Evolutionary conservation across 2,329 filamentous ascomycete species (phyloP).

Genomic region (Penicillium sp.): DNA sequence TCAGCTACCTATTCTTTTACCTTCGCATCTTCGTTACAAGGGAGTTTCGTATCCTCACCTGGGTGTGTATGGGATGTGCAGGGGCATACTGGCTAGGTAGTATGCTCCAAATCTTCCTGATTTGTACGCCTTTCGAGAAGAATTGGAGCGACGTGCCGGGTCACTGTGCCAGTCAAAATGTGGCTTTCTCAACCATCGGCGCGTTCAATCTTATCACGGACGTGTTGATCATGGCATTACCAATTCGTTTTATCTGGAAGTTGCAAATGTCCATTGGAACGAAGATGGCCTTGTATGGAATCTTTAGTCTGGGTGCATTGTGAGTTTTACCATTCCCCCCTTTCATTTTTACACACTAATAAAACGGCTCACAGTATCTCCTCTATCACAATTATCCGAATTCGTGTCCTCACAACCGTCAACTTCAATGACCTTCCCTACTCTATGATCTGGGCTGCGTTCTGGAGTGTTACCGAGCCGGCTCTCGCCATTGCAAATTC

Average conservation of each 20-base stretch:
- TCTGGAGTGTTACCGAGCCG: slow-evolving; percentile 29
- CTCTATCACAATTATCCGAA: slow-evolving; percentile 27
- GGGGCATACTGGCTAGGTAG: slow-evolving; percentile 30
- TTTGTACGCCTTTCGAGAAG: slow-evolving; percentile 20
- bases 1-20: slow-evolving; percentile 34
- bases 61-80: slow-evolving; percentile 25
- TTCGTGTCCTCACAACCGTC: slow-evolving; percentile 21
- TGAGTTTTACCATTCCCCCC: not conserved
- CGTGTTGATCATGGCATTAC: slow-evolving; percentile 23
- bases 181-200: slow-evolving; percentile 24
- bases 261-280: slow-evolving; percentile 24
- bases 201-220: slow-evolving; percentile 28
- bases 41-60: slow-evolving; percentile 31
- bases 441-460: slow-evolving; percentile 24
- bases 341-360: not conserved
- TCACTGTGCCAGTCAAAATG: slow-evolving; percentile 24
- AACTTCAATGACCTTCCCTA: slow-evolving; percentile 24
- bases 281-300: slow-evolving; percentile 22
- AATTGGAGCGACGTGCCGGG: slow-evolving; percentile 22
- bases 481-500: slow-evolving; percentile 24
- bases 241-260: slow-evolving; percentile 27
- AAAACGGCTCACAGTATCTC: slow-evolving; percentile 17
- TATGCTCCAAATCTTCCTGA: slow-evolving; percentile 29
- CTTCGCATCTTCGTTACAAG: slow-evolving; percentile 32
- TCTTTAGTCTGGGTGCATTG: slow-evolving; percentile 27